Evolutionary conservation across 1,139 yeast genomes (phyloP).

Genomic region (Nakaseomyces uthaithaninus): DNA sequence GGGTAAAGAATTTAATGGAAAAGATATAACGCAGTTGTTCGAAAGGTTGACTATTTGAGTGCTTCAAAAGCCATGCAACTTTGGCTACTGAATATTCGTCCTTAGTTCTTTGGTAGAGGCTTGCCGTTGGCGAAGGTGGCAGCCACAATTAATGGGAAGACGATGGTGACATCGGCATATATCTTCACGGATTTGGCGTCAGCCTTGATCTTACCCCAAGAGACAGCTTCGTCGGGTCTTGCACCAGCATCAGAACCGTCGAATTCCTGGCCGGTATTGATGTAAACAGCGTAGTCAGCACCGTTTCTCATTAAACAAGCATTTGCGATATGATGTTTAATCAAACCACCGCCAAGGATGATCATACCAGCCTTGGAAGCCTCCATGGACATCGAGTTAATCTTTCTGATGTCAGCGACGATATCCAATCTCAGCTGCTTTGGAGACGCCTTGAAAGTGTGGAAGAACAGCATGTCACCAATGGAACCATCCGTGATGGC

Average conservation of each 20-base stretch:
- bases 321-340: slow-evolving; percentile 94
- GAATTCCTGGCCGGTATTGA: slow-evolving; percentile 97
- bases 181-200: slow-evolving; percentile 89
- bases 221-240: slow-evolving; percentile 95
- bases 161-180: slow-evolving; percentile 92
- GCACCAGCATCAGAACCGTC: slow-evolving; percentile 99
- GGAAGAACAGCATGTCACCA: slow-evolving; percentile 98
- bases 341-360: slow-evolving; percentile 90
- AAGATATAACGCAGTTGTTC: too few relatives aligned
- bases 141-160: slow-evolving; percentile 92
- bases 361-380: slow-evolving; percentile 96
- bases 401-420: slow-evolving; percentile 84
- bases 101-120: slow-evolving; percentile 10
- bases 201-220: slow-evolving; percentile 97
- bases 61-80: too few relatives aligned
- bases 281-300: slow-evolving; percentile 94
- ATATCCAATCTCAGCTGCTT: slow-evolving; percentile 82
- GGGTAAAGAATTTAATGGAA: too few relatives aligned
- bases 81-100: too few relatives aligned
- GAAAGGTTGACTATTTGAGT: too few relatives aligned
- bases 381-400: slow-evolving; percentile 90
- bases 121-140: slow-evolving; percentile 80
- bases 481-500: slow-evolving; percentile 96
- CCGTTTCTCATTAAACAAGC: slow-evolving; percentile 99
- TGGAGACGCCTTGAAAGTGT: slow-evolving; percentile 90